phyloP scores from a whole-genome alignment of 2,329 filamentous ascomycete genomes.

The Pseudocercospora macadamiae region DNA sequence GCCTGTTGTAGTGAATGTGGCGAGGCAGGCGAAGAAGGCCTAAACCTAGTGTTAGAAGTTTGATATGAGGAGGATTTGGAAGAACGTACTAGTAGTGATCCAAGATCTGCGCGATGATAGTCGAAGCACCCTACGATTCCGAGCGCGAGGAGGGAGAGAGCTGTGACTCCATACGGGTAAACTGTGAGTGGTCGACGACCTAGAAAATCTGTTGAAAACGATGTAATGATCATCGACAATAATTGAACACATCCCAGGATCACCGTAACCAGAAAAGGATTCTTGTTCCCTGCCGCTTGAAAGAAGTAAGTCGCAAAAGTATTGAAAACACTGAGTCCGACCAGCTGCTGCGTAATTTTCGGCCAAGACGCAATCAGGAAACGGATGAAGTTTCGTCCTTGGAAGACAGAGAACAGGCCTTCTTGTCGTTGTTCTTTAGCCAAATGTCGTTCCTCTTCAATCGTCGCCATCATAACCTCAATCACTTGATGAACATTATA shows the following conservation, averaged over 20 bases:
- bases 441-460: conserved; percentile 38
- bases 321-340: conserved; percentile 45
- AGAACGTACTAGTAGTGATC: conserved; percentile 42
- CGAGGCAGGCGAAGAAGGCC: conserved; percentile 46
- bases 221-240: conserved; percentile 46
- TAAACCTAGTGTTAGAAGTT: neutral
- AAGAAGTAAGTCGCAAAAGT: conserved; percentile 47
- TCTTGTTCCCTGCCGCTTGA: conserved; percentile 46
- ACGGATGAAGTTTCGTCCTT: conserved; percentile 43
- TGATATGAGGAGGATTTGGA: neutral
- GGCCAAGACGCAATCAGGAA: conserved; percentile 46
- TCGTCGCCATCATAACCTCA: conserved; percentile 42
- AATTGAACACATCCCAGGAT: conserved; percentile 49
- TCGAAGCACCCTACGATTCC: conserved; percentile 48
- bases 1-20: conserved; percentile 48
- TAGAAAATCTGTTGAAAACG: conserved; percentile 38
- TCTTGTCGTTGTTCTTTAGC: conserved; percentile 32
- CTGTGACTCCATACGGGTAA: conserved; percentile 45
- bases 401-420: conserved; percentile 41
- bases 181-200: conserved; percentile 37
- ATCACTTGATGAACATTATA: conserved; percentile 41
- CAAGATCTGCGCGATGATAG: conserved; percentile 38
- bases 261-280: conserved; percentile 48
- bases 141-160: conserved; percentile 39
- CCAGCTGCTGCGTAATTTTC: conserved; percentile 46